Percentiles rank a stretch among this genome's conserved stretches.
Evolutionary conservation across 192 early-diverging fungal species (phyloP).

Genomic region (Gonapodya sp.): DNA sequence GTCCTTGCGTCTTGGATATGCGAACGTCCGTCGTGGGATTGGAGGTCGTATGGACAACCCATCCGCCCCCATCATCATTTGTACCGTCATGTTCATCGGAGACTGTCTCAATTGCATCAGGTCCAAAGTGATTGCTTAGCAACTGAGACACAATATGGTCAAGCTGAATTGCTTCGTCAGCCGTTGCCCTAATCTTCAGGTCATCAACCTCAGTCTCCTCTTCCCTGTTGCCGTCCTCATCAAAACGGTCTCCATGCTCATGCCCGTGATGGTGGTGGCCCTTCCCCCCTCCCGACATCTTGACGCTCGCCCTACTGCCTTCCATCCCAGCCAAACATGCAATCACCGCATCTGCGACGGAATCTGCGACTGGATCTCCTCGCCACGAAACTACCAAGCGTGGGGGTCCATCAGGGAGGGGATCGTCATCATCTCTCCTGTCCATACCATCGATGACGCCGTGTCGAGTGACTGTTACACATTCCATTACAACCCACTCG

Average conservation of each 20-base stretch:
- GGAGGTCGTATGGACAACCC: neutral
- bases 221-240: neutral
- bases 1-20: neutral
- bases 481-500: constrained; percentile 12
- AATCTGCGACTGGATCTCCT: constrained; percentile 83
- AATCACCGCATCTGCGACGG: constrained; percentile 89
- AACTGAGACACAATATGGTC: neutral
- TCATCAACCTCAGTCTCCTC: neutral
- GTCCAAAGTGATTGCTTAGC: neutral
- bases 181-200: neutral
- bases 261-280: neutral
- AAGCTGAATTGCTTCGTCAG: neutral
- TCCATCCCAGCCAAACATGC: constrained; percentile 79
- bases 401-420: neutral
- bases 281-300: constrained; percentile 18
- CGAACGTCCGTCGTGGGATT: neutral
- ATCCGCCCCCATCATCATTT: neutral
- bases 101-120: neutral
- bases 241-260: neutral
- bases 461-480: constrained; percentile 17
- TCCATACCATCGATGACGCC: constrained; percentile 16
- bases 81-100: neutral
- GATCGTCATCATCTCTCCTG: neutral
- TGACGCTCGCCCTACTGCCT: constrained; percentile 80
- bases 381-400: constrained; percentile 82